Percentiles rank a stretch among this genome's conserved stretches.
Evolutionary conservation across 495 filamentous ascomycete genomes (phyloP).

Genomic region (Hyphodiscus hymeniophilus): DNA sequence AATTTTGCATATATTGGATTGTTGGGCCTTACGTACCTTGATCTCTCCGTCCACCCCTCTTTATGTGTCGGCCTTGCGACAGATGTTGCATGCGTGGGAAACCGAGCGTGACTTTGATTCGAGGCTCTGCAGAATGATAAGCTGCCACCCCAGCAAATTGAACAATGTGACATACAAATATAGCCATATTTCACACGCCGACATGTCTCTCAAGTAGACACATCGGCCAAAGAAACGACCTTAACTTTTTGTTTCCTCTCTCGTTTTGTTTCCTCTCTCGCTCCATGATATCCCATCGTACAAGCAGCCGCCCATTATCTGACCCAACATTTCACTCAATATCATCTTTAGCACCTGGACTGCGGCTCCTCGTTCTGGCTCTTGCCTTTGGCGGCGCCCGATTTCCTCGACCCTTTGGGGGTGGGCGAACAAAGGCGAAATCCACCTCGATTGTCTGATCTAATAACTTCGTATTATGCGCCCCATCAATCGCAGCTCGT

Average conservation of each 20-base stretch:
- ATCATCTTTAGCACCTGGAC: conserved; percentile 18
- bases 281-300: neutral
- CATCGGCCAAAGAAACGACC: conserved; percentile 28
- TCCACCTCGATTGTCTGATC: conserved; percentile 90
- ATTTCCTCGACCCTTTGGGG: conserved; percentile 43
- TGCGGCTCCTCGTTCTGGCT: conserved; percentile 22
- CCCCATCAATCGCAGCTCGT: conserved; percentile 74
- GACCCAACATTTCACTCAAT: conserved; percentile 16
- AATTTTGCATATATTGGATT: too few species aligned
- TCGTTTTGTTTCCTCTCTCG: neutral
- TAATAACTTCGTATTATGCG: conserved; percentile 73
- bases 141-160: neutral
- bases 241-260: conserved; percentile 13
- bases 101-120: conserved; percentile 1
- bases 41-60: too few species aligned
- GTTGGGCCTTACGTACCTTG: too few species aligned
- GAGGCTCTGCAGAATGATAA: conserved; percentile 3
- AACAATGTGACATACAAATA: conserved; percentile 21
- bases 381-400: conserved; percentile 19
- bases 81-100: neutral
- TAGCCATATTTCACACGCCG: conserved; percentile 22
- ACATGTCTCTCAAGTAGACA: conserved; percentile 29
- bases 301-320: neutral
- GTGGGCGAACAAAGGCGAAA: conserved; percentile 94
- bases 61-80: too few species aligned